Evolutionary conservation across 208 protist species (phyloP).

Genomic region (Acanthamoeba sp.): DNA sequence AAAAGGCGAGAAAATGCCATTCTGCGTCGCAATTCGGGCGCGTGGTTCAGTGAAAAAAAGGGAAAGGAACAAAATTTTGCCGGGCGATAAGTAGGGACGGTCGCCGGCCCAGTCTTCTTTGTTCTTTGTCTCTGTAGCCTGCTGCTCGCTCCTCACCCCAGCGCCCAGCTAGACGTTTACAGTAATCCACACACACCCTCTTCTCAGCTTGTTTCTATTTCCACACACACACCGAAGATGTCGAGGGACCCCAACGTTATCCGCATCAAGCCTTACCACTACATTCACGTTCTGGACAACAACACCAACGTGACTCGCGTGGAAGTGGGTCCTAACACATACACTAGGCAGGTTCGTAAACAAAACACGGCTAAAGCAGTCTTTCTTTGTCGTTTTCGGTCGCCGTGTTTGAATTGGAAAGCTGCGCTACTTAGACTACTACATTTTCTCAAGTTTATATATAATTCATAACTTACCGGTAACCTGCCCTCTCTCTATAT

Average conservation of each 20-base stretch:
- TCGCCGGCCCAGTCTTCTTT: constrained; percentile 13
- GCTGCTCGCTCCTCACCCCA: background rate
- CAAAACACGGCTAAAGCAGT: background rate
- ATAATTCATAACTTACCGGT: too few relatives aligned
- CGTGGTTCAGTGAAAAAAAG: constrained; percentile 50
- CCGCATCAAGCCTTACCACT: constrained; percentile 94
- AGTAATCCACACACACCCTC: background rate
- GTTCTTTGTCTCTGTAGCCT: constrained; percentile 10
- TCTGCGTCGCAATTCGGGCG: background rate
- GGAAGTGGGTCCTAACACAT: constrained; percentile 94
- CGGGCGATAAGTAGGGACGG: constrained; percentile 7
- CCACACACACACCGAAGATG: background rate
- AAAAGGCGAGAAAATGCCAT: background rate
- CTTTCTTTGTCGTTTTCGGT: background rate
- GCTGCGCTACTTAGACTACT: too few relatives aligned
- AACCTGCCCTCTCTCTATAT: background rate
- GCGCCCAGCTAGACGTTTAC: background rate
- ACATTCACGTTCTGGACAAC: constrained; percentile 96
- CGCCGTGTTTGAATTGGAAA: too few relatives aligned
- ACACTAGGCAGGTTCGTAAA: constrained; percentile 84
- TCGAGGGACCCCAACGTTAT: constrained; percentile 84
- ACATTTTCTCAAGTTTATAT: too few relatives aligned
- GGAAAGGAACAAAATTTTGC: constrained; percentile 9
- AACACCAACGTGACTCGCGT: constrained; percentile 88
- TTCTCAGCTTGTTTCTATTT: background rate